Evolutionary conservation across 495 filamentous ascomycete species (phyloP).

Genomic region (Neurospora tetrasperma): DNA sequence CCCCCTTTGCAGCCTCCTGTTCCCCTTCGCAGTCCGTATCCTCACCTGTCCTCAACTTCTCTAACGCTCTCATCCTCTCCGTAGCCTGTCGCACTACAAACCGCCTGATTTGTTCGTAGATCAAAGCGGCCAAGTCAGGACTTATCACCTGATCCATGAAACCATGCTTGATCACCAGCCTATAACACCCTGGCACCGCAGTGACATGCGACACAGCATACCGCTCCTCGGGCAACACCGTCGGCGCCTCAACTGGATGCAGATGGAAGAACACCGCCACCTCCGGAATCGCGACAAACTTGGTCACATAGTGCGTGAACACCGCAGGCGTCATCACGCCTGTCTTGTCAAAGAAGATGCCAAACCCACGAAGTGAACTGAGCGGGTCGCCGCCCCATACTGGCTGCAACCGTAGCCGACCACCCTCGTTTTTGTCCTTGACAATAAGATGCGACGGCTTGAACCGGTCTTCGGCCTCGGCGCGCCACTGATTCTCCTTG

Average conservation of each 20-base stretch:
- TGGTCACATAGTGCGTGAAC: slow-evolving; percentile 54
- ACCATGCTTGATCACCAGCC: slow-evolving; percentile 57
- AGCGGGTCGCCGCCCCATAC: slow-evolving; percentile 38
- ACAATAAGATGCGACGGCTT: slow-evolving; percentile 35
- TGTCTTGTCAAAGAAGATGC: slow-evolving; percentile 58
- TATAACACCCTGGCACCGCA: slow-evolving; percentile 48
- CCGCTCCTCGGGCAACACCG: slow-evolving; percentile 33
- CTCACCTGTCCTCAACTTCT: slow-evolving; percentile 5
- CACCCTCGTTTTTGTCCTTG: slow-evolving; percentile 10
- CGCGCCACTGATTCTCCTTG: slow-evolving; percentile 62
- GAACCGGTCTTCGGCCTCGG: slow-evolving; percentile 52
- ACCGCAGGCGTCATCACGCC: slow-evolving; percentile 45
- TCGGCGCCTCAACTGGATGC: slow-evolving; percentile 43
- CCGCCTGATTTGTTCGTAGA: slow-evolving; percentile 49
- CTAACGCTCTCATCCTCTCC: slow-evolving; percentile 4
- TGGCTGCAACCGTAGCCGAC: slow-evolving; percentile 22
- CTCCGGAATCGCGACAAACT: slow-evolving; percentile 48
- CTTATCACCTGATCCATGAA: slow-evolving; percentile 61
- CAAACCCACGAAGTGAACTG: slow-evolving; percentile 41
- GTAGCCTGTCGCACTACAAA: slow-evolving; percentile 35
- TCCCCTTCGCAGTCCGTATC: slow-evolving; percentile 5
- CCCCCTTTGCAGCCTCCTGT: neutral
- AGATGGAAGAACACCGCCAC: slow-evolving; percentile 55
- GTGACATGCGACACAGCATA: slow-evolving; percentile 29
- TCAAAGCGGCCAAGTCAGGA: slow-evolving; percentile 46